Evolutionary conservation across 352 stramenopile genomes (phyloP).

Genomic region (Pythium volutum): DNA sequence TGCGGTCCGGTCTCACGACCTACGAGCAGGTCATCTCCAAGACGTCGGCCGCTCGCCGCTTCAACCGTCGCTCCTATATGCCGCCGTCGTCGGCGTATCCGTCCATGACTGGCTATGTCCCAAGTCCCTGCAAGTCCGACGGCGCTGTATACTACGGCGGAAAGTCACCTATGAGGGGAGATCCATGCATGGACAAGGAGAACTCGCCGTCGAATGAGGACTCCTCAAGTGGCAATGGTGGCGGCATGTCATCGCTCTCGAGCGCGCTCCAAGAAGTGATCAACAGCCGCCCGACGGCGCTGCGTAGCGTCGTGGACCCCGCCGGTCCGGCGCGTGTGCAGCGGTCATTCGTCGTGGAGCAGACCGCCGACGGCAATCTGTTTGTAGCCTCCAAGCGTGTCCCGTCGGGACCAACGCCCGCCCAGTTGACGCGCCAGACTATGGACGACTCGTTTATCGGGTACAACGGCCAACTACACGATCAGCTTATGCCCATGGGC

Average conservation of each 20-base stretch:
- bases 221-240: background rate
- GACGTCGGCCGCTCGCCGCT: slow-evolving; percentile 25
- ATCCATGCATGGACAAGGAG: slow-evolving; percentile 6
- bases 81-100: background rate
- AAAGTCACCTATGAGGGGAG: slow-evolving; percentile 3
- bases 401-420: slow-evolving; percentile 4
- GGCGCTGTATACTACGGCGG: background rate
- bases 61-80: slow-evolving; percentile 22
- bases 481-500: slow-evolving; percentile 1
- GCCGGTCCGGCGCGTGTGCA: slow-evolving; percentile 1
- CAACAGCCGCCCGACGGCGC: slow-evolving; percentile 13
- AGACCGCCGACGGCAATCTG: slow-evolving; percentile 21
- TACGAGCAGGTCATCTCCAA: slow-evolving; percentile 32
- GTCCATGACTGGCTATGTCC: background rate
- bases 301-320: slow-evolving; percentile 20
- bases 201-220: background rate
- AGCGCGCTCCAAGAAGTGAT: slow-evolving; percentile 30
- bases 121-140: slow-evolving; percentile 4
- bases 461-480: background rate
- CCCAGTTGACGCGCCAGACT: background rate
- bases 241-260: slow-evolving; percentile 26
- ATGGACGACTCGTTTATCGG: slow-evolving; percentile 31
- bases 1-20: slow-evolving; percentile 25
- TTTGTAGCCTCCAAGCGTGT: slow-evolving; percentile 27
- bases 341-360: slow-evolving; percentile 28